phyloP scores from a whole-genome alignment of 192 early-diverging fungal species.

The Thamnidium elegans region DNA sequence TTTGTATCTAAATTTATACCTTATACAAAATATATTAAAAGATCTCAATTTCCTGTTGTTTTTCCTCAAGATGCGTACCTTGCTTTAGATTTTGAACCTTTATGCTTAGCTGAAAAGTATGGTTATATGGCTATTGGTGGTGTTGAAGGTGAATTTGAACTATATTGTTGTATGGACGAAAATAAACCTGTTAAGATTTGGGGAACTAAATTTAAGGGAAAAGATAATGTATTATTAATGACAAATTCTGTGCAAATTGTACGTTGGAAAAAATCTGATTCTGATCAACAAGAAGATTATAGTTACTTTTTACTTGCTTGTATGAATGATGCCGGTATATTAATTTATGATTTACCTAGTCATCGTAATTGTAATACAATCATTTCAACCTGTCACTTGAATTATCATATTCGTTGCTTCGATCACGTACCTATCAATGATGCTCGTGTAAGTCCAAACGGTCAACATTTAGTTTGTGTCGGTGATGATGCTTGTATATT shows the following conservation, averaged over 20 bases:
- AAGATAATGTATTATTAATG: conserved; percentile 26
- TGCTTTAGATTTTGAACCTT: conserved; percentile 34
- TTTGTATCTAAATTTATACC: conserved; percentile 9
- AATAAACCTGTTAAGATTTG: conserved; percentile 29
- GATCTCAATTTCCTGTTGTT: conserved; percentile 17
- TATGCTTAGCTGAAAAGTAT: conserved; percentile 44
- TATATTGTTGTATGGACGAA: conserved; percentile 41
- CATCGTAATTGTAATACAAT: conserved; percentile 18
- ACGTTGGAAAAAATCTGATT: conserved; percentile 15
- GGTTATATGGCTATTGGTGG: conserved; percentile 49
- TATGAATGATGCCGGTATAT: conserved; percentile 37
- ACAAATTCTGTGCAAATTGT: conserved; percentile 34
- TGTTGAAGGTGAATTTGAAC: conserved; percentile 34
- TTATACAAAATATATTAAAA: conserved; percentile 28
- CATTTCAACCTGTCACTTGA: not conserved
- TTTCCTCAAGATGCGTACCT: conserved; percentile 21
- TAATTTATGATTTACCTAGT: conserved; percentile 30
- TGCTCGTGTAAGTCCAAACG: conserved; percentile 46
- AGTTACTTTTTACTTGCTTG: conserved; percentile 23
- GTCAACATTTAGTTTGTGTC: conserved; percentile 44
- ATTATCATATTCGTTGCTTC: conserved; percentile 28
- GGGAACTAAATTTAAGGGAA: conserved; percentile 35
- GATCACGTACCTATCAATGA: conserved; percentile 40
- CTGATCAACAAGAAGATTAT: not conserved
- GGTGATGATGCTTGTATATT: conserved; percentile 36